Conservation (phyloP, 768 basidiomycete species). For the Trichaptum fuscoviolaceum region DNA sequence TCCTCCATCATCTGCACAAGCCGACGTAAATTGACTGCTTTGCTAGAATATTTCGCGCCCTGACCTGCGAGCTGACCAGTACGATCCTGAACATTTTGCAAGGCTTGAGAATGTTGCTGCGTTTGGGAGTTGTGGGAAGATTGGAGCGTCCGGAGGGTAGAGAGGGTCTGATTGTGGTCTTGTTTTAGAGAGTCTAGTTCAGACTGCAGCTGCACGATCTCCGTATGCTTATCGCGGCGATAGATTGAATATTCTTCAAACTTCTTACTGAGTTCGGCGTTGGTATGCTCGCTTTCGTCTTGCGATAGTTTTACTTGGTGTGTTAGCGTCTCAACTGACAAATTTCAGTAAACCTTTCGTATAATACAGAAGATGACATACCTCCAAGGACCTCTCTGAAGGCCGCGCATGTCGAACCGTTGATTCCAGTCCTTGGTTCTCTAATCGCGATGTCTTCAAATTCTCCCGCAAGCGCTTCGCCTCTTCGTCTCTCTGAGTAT, state of each 20-base stretch:
- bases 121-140: conserved; percentile 65
- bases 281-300: conserved; percentile 68
- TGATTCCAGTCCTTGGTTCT: conserved; percentile 60
- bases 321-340: conserved; percentile 60
- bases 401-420: conserved; percentile 72
- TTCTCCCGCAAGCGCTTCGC: conserved; percentile 60
- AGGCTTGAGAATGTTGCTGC: conserved; percentile 71
- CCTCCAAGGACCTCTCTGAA: conserved; percentile 71
- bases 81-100: conserved; percentile 69
- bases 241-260: conserved; percentile 82
- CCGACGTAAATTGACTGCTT: conserved; percentile 67
- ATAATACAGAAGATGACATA: conserved; percentile 22
- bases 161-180: conserved; percentile 58
- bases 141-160: conserved; percentile 68
- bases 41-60: conserved; percentile 75
- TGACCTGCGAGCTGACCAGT: conserved; percentile 78
- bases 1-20: conserved; percentile 84
- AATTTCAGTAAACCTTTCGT: conserved; percentile 8
- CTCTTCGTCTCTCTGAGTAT: conserved; percentile 70
- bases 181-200: conserved; percentile 70
- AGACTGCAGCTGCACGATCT: conserved; percentile 70
- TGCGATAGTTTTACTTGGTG: conserved; percentile 79
- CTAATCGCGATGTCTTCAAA: conserved; percentile 71
- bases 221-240: conserved; percentile 74
- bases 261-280: conserved; percentile 62